A percentile compares a stretch with the other conserved stretches of the same genome.
Evolutionary conservation across 1,284 basidiomycete species (phyloP).

Genomic region (Trametes sp.): DNA sequence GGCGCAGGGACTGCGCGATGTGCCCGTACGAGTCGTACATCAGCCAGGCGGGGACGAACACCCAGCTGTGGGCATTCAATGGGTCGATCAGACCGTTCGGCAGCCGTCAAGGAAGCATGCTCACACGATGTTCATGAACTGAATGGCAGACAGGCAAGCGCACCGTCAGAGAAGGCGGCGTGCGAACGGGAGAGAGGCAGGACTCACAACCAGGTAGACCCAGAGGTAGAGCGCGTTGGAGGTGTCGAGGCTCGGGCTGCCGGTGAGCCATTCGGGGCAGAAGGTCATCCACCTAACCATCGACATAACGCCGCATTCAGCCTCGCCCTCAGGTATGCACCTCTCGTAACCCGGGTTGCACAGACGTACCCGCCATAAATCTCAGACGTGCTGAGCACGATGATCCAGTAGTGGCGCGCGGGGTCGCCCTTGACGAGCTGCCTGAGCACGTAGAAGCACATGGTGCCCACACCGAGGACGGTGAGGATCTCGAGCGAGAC

Average conservation of each 20-base stretch:
- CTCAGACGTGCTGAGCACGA: constrained; percentile 78
- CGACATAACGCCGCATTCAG: not conserved
- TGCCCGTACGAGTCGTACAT: constrained; percentile 79
- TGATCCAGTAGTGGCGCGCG: constrained; percentile 81
- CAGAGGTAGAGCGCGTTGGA: constrained; percentile 63
- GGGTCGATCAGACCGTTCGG: not conserved
- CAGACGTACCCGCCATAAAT: constrained; percentile 73
- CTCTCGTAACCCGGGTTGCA: not conserved
- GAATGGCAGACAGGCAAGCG: not conserved
- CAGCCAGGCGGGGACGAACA: constrained; percentile 74
- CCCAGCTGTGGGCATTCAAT: constrained; percentile 73
- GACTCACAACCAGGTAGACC: constrained; percentile 54
- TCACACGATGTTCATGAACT: constrained; percentile 85
- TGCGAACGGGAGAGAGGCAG: not conserved
- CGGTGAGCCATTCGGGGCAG: constrained; percentile 84
- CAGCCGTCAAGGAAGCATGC: constrained; percentile 32
- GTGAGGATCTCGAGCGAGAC: constrained; percentile 85
- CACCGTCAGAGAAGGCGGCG: not conserved
- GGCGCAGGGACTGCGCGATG: constrained; percentile 66
- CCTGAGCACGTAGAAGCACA: constrained; percentile 74
- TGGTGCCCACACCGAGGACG: constrained; percentile 76
- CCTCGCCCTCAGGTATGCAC: too few species aligned
- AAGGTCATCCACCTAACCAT: constrained; percentile 80
- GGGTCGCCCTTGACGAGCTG: constrained; percentile 70
- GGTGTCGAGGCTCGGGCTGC: constrained; percentile 73